phyloP scores from a whole-genome alignment of 768 basidiomycete genomes.

The Daedalea quercina region DNA sequence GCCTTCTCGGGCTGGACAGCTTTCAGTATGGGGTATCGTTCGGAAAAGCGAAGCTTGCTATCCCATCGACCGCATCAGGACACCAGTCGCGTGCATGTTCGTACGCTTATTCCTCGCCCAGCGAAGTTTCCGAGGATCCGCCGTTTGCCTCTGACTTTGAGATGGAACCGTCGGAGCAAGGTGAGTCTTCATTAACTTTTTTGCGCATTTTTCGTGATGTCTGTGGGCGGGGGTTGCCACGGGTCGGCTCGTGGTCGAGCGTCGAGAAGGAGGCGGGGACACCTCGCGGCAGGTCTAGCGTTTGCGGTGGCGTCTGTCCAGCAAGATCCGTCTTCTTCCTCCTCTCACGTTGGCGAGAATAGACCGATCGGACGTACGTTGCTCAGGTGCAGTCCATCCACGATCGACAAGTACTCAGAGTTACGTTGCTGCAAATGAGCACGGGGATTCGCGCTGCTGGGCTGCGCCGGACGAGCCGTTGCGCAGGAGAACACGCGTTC shows the following conservation, averaged over 20 bases:
- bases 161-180: neutral
- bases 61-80: neutral
- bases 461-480: neutral
- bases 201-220: neutral
- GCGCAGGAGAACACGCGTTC: too few species aligned
- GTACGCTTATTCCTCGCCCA: conserved; percentile 1
- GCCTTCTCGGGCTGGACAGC: conserved; percentile 2
- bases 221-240: neutral
- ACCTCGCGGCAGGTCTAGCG: neutral
- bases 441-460: neutral
- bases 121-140: neutral
- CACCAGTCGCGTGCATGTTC: neutral
- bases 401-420: neutral
- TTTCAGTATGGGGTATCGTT: neutral
- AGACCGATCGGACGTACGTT: neutral
- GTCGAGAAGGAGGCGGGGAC: neutral
- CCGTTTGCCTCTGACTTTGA: neutral
- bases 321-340: neutral
- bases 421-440: neutral
- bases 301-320: neutral
- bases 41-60: neutral
- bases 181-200: neutral
- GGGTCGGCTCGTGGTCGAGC: neutral
- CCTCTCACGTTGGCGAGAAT: neutral
- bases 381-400: neutral